Percentiles rank a stretch among this genome's conserved stretches.
Conservation (phyloP, 2,329 filamentous ascomycete species). For the Cadophora luteo-olivacea region DNA sequence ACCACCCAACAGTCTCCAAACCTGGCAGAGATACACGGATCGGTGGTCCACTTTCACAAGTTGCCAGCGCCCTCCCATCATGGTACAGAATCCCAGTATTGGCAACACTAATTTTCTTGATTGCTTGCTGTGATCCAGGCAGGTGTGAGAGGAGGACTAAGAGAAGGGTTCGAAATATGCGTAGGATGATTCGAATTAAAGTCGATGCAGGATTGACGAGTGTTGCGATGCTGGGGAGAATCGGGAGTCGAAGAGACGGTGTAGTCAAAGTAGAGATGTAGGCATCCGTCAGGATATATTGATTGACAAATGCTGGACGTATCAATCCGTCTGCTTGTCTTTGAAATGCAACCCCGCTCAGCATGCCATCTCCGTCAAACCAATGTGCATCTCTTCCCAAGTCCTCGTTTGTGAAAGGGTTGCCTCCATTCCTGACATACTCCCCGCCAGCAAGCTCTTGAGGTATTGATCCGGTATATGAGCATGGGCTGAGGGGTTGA, state of each 20-base stretch:
- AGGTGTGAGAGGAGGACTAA: constrained; percentile 64
- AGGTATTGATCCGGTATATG: constrained; percentile 64
- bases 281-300: constrained; percentile 72
- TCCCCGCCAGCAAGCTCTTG: constrained; percentile 70
- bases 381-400: constrained; percentile 69
- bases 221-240: constrained; percentile 72
- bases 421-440: constrained; percentile 76
- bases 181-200: constrained; percentile 54
- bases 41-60: constrained; percentile 74
- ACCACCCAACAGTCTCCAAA: constrained; percentile 75
- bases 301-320: constrained; percentile 70
- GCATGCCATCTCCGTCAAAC: constrained; percentile 80
- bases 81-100: constrained; percentile 73
- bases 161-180: constrained; percentile 62
- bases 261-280: constrained; percentile 61
- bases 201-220: constrained; percentile 65
- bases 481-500: constrained; percentile 61
- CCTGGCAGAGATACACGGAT: constrained; percentile 68
- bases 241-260: constrained; percentile 56
- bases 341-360: constrained; percentile 69
- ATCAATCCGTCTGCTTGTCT: constrained; percentile 51
- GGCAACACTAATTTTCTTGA: constrained; percentile 74
- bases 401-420: constrained; percentile 68
- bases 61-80: constrained; percentile 71
- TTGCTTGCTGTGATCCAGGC: constrained; percentile 59